A percentile compares a stretch with the other conserved stretches of the same genome.
These are phyloP conservation scores for Serendipita sp. DNA, from an alignment of 768 basidiomycete species.

Conservation along the genomic window DNA sequence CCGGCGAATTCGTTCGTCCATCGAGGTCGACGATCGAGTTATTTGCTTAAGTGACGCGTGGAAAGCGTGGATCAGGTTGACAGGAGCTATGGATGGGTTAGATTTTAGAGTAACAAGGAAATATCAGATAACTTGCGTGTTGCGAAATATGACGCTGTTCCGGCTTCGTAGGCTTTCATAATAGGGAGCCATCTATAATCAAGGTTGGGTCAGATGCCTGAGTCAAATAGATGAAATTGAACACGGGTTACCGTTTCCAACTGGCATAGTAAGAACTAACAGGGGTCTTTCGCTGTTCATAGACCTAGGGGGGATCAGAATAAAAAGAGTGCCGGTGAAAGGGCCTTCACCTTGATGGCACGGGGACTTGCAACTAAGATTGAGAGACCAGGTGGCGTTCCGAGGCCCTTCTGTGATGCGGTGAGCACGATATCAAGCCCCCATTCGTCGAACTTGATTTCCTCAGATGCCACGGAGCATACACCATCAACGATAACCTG, in stretches of 20 bases:
- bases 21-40: slow-evolving; percentile 40
- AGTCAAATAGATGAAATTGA: background rate
- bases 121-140: slow-evolving; percentile 30
- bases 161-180: slow-evolving; percentile 84
- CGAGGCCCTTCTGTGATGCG: slow-evolving; percentile 84
- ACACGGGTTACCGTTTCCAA: slow-evolving; percentile 53
- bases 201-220: background rate
- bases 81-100: slow-evolving; percentile 34
- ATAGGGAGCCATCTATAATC: slow-evolving; percentile 71
- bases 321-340: background rate
- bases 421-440: slow-evolving; percentile 74
- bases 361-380: slow-evolving; percentile 66
- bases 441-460: slow-evolving; percentile 91
- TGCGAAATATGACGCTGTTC: slow-evolving; percentile 76
- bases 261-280: slow-evolving; percentile 70
- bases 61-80: slow-evolving; percentile 87
- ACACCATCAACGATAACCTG: slow-evolving; percentile 82
- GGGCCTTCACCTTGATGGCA: slow-evolving; percentile 43
- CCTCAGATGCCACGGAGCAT: slow-evolving; percentile 90
- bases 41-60: slow-evolving; percentile 65
- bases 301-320: slow-evolving; percentile 25
- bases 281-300: slow-evolving; percentile 44
- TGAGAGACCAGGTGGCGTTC: slow-evolving; percentile 83
- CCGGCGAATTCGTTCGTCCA: slow-evolving; percentile 59
- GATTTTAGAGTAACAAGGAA: background rate